Evolutionary conservation across 2,329 filamentous ascomycete species (phyloP), one percentile per base, ranked within the genome.

Genomic region (Pseudogymnoascus sp.): DNA sequence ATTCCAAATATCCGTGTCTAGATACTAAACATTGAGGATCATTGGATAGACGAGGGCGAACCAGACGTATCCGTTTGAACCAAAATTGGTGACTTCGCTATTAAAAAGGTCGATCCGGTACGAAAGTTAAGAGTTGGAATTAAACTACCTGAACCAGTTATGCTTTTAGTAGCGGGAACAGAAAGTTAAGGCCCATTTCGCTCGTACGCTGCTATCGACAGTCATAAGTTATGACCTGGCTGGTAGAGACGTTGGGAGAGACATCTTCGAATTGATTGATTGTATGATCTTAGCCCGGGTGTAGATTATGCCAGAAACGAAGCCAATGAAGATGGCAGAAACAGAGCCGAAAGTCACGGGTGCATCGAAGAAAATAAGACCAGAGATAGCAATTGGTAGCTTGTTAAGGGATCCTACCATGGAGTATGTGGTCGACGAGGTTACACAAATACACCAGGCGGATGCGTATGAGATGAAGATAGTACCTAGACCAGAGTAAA

Each of bases 361-460:
- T 0, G 91, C 91, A 67, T 93, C 85, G 77, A 97, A 97, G 82
- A 97, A 97, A 72, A 97, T 77, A 46, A 97, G 83, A 11, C 93
- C 93, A 66, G 88, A 92, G 67, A 97, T 75, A 61, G 93, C 93
- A 70, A 97, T 91, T 41, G 93, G 93, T 28, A 97, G 86, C 82
- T 97, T 97, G 83, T 97, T 97, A 72, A 97, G 82, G n/a, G 92
- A 90, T 65, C 93, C 93, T 61, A 96, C 93, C 92, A 97, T 96
- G 26, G 90, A 93, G 81, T 96, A 97, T 1, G 93, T 97, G 7
- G 93, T 97, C 31, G 91, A 96, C 0, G 91, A 95, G 5, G 93
- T 96, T 67, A 96, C 89, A 66, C 93, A 91, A 66, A 97, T 93
- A 74, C 93, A 96, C 93, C 93, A 97, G 38, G 93, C 93, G 19